Conservation (phyloP, 345 rosid species). For the Iberis pinnata region DNA sequence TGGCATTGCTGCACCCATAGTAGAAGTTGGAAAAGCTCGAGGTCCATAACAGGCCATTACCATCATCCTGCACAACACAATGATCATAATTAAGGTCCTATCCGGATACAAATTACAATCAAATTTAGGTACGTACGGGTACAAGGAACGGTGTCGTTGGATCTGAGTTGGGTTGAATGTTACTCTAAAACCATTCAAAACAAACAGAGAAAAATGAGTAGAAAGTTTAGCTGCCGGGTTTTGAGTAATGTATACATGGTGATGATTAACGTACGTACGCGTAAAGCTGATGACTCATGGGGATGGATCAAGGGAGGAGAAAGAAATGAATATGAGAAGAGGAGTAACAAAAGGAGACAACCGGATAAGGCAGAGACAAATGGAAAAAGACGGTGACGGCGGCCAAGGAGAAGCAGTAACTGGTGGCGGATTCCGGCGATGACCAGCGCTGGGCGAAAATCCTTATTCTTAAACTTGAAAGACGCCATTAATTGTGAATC, state of each 20-base stretch:
- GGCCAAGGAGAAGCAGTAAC: constrained; percentile 40
- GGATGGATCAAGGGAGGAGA: constrained; percentile 58
- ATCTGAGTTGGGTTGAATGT: constrained; percentile 25
- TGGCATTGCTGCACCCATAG: constrained; percentile 74
- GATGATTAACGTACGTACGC: constrained; percentile 13
- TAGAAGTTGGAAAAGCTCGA: constrained; percentile 52
- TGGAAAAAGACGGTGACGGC: constrained; percentile 53
- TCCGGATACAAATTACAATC: too few relatives aligned
- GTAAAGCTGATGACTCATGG: constrained; percentile 28
- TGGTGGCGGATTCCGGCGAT: constrained; percentile 30
- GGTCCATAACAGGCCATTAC: constrained; percentile 61
- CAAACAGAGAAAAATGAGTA: constrained; percentile 4
- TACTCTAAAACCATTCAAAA: constrained; percentile 23
- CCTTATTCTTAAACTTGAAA: constrained; percentile 40
- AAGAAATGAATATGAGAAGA: constrained; percentile 38
- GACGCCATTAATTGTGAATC: constrained; percentile 2
- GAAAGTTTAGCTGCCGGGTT: too few relatives aligned
- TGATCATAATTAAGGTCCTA: background rate
- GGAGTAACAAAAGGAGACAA: constrained; percentile 48
- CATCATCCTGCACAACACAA: constrained; percentile 35
- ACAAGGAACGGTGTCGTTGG: constrained; percentile 31
- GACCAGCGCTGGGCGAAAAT: constrained; percentile 13
- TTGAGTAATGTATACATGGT: background rate
- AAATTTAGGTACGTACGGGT: constrained; percentile 42
- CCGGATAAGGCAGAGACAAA: constrained; percentile 50